Evolutionary conservation across 2,329 filamentous ascomycete genomes (phyloP).

Genomic region (Sporothrix sp.): DNA sequence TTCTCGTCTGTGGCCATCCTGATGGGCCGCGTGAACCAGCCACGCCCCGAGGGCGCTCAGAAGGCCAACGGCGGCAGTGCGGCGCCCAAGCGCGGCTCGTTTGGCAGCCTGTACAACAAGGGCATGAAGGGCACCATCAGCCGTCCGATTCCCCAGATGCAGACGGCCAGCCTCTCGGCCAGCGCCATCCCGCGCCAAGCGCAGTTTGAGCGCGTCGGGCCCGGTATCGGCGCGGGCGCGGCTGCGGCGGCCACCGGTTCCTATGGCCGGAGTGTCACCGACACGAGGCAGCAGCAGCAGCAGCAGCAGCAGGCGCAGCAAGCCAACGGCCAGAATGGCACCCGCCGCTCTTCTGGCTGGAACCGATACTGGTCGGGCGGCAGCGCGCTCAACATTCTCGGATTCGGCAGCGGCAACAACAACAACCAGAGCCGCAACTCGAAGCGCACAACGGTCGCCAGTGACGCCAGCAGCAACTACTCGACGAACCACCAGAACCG

Average conservation of each 20-base stretch:
- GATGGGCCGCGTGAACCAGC: conserved; percentile 50
- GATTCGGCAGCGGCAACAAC: conserved; percentile 40
- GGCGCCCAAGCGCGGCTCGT: conserved; percentile 35
- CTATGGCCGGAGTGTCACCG: conserved; percentile 12
- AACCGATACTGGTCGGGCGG: conserved; percentile 70
- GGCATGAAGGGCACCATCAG: conserved; percentile 54
- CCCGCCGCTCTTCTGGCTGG: conserved; percentile 61
- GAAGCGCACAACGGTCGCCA: conserved; percentile 42
- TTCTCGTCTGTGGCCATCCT: conserved; percentile 56
- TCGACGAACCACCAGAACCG: conserved; percentile 24
- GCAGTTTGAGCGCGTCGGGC: conserved; percentile 26
- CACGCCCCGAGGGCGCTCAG: conserved; percentile 27
- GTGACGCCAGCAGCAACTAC: conserved; percentile 48
- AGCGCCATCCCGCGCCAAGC: conserved; percentile 25
- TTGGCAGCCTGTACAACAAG: conserved; percentile 49
- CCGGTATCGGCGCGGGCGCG: conserved; percentile 5
- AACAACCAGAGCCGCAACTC: conserved; percentile 23
- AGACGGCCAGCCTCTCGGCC: conserved; percentile 6
- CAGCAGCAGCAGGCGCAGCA: conserved; percentile 20
- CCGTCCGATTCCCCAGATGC: conserved; percentile 44
- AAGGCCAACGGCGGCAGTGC: conserved; percentile 42
- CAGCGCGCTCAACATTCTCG: conserved; percentile 56
- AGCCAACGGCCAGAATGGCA: conserved; percentile 31
- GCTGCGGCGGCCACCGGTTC: background rate
- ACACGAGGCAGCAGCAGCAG: background rate